These are phyloP conservation scores for Bauhinia variegata DNA, from an alignment of 306 rosid genomes.

Conservation along the genomic window DNA sequence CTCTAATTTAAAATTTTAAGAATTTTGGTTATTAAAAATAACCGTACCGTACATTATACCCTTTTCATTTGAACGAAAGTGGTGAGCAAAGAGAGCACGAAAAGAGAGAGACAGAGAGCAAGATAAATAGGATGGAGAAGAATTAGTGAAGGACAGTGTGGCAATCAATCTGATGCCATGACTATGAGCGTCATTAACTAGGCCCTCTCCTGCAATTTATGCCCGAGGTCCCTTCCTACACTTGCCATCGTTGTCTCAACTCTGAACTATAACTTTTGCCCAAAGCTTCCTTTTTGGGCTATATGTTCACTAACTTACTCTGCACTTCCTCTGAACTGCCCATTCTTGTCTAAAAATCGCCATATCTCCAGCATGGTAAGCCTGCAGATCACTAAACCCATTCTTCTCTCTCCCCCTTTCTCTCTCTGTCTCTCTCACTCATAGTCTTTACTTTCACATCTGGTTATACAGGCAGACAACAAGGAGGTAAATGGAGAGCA, in stretches of 20 bases:
- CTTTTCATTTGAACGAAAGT: no score
- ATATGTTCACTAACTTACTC: constrained; percentile 40
- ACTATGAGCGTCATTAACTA: constrained; percentile 44
- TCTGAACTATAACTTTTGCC: constrained; percentile 15
- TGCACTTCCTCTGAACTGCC: constrained; percentile 34
- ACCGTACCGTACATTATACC: no score
- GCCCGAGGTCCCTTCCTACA: constrained; percentile 21
- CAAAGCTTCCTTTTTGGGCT: constrained; percentile 47
- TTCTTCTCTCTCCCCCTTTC: constrained; percentile 17
- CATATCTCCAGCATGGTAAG: constrained; percentile 44
- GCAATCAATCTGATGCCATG: constrained; percentile 42
- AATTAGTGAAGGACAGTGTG: constrained; percentile 26
- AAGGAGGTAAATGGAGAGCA: constrained; percentile 54
- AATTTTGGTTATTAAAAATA: no score
- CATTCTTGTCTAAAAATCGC: constrained; percentile 39
- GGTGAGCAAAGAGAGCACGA: constrained; percentile 25
- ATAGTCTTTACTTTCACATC: constrained; percentile 22
- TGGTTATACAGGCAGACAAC: constrained; percentile 44
- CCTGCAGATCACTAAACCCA: constrained; percentile 14
- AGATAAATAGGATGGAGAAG: constrained; percentile 39
- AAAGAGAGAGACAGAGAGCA: constrained; percentile 39
- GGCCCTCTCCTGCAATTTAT: constrained; percentile 29
- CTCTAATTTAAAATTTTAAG: no score
- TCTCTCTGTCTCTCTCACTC: background rate
- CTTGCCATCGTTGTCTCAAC: constrained; percentile 34